Evolutionary conservation across 2,329 filamentous ascomycete genomes (phyloP), one percentile per base, ranked within the genome.

Genomic region (Nemania sp.): DNA sequence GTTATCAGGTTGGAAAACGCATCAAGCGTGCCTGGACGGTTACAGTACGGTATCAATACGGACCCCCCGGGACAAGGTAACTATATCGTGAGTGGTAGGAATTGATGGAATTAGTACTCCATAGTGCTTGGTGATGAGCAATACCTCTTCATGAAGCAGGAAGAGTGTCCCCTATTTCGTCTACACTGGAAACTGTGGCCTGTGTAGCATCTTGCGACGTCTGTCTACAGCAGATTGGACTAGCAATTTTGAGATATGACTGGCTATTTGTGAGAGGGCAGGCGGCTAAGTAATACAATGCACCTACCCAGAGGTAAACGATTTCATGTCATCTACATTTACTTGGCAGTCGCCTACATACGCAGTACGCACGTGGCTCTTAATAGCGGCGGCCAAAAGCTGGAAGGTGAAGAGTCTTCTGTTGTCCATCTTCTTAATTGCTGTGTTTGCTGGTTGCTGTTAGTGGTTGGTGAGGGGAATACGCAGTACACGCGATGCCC

Each of bases 401-500:
- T 39, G 17, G 36, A 39, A 3, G 11, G 7, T 1, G 33, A 43
- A 50, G 26, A 40, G 41, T n/a, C n/a, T n/a, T n/a, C n/a, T n/a
- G n/a, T n/a, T n/a, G n/a, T n/a, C n/a, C n/a, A n/a, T n/a, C n/a
- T n/a, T n/a, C n/a, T n/a, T n/a, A n/a, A n/a, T n/a, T n/a, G n/a
- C n/a, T n/a, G n/a, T n/a, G n/a, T n/a, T n/a, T n/a, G n/a, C n/a
- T n/a, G n/a, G n/a, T n/a, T n/a, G n/a, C n/a, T n/a, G n/a, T n/a
- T n/a, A n/a, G n/a, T n/a, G n/a, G n/a, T n/a, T n/a, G n/a, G n/a
- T n/a, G n/a, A n/a, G n/a, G n/a, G n/a, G n/a, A n/a, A n/a, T n/a
- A n/a, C n/a, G n/a, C n/a, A n/a, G n/a, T 51, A 48, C 47, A 47
- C 48, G 42, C 39, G 52, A 49, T 44, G 36, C 53, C 48, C 53